These are phyloP conservation scores for Termitomyces sp. DNA, from an alignment of 768 basidiomycete species.

Conservation along the genomic window DNA sequence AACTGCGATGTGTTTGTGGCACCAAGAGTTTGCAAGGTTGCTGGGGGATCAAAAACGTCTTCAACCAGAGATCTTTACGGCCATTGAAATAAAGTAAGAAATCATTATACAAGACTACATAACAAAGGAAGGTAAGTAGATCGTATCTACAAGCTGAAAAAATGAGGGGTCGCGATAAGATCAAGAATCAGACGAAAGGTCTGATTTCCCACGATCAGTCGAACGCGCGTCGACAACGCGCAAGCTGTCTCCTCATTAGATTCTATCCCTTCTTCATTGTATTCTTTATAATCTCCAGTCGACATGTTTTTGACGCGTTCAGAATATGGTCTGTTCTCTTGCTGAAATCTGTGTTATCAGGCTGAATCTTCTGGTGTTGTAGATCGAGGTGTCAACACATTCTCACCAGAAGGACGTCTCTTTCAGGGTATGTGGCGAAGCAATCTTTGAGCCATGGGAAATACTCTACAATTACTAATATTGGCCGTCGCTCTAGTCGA, in stretches of 20 bases:
- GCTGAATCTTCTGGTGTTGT: slow-evolving; percentile 3
- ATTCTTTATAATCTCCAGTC: slow-evolving; percentile 12
- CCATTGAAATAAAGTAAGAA: not conserved
- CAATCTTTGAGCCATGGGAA: not conserved
- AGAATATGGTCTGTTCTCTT: slow-evolving; percentile 72
- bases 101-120: not conserved
- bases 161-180: not conserved
- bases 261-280: slow-evolving; percentile 21
- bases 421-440: slow-evolving; percentile 77
- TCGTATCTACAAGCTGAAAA: not conserved
- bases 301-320: slow-evolving; percentile 93
- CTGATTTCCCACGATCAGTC: slow-evolving; percentile 40
- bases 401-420: slow-evolving; percentile 96
- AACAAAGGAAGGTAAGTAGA: not conserved
- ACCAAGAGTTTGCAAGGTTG: not conserved
- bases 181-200: slow-evolving; percentile 23
- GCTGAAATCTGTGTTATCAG: slow-evolving; percentile 1
- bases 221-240: slow-evolving; percentile 46
- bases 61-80: not conserved
- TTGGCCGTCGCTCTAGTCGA: slow-evolving; percentile 56
- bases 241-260: slow-evolving; percentile 25
- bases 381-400: slow-evolving; percentile 99
- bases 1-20: not conserved
- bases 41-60: not conserved
- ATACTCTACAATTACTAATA: not conserved